Base-by-base conservation (phyloP, 1,284 basidiomycete species). In the Pseudozyma tsukubaensis region DNA sequence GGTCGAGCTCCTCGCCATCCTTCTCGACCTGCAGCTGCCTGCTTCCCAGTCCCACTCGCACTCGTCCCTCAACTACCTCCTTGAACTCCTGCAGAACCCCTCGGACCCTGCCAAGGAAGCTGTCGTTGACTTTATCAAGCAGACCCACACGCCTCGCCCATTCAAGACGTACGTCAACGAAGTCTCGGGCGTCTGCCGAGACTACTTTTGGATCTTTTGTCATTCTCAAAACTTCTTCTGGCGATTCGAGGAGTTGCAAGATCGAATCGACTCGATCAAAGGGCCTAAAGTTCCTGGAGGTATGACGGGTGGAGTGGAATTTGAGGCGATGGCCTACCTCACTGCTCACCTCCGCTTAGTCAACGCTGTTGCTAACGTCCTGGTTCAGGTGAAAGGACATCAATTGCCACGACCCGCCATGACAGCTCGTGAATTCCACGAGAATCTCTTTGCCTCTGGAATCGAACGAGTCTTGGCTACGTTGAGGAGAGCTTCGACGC, bases 201-300 rank as follows among this genome's bases (percentile, higher is more conserved):
- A 99, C 84, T 98, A 97, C 86, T 98, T 98, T 85, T 98, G 96
- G 81, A 92, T 99, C 58, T 98, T 98, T 86, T 98, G 96, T 83
- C 97, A 99, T 84, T 91, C 92, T 2, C 91, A 91, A 79, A 99
- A 99, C 81, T 90, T 90, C 0, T 90, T 96, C 48, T 97, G 94
- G 94, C 87, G 90, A 16, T 86, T 95, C 29, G 86, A 88, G 6
- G 91, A 94, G 76, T 90, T 93, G 0, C 92, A 97, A 79, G 65
- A 68, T 36, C 18, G 21, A 0, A 91, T 93, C 82, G 89, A 87
- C 1, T 89, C 89, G 59, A 93, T 95, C 4, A 93, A 94, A 85
- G 92, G 91, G 78, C 97, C 96, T 4, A 89, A 93, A 39, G 96
- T 97, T 3, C 96, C 97, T 0, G 94, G 94, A 8, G 96, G 96